Evolutionary conservation across 164 flowering plant species (phyloP).

Genomic region (Saururus chinensis): DNA sequence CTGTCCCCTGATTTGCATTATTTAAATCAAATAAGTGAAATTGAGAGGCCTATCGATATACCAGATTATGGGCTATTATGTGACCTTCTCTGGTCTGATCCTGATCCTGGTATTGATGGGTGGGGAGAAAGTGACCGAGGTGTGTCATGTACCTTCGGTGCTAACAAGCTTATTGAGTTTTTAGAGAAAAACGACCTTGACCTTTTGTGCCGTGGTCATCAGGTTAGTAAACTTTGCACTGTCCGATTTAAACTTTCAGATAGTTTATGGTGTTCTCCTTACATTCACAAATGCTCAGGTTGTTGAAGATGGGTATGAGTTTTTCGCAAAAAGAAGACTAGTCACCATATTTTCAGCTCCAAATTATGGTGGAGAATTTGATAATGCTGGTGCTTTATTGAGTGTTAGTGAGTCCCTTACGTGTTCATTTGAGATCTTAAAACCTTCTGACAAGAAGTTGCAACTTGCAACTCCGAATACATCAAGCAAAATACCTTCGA

Average conservation of each 20-base stretch:
- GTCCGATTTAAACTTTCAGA: not conserved
- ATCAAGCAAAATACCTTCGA: constrained; percentile 8
- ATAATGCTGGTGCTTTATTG: constrained; percentile 43
- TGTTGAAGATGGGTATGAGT: constrained; percentile 54
- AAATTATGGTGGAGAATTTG: constrained; percentile 47
- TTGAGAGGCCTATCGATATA: constrained; percentile 36
- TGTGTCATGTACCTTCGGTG: constrained; percentile 41
- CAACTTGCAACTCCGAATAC: constrained; percentile 15
- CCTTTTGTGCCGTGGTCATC: constrained; percentile 47
- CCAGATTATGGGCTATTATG: constrained; percentile 44
- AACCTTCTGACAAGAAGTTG: constrained; percentile 18
- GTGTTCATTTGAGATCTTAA: constrained; percentile 43
- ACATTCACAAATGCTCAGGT: constrained; percentile 19
- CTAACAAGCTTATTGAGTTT: constrained; percentile 34
- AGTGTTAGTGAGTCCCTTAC: constrained; percentile 32
- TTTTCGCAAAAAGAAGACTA: constrained; percentile 37
- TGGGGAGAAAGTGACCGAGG: constrained; percentile 47
- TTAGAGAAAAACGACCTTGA: constrained; percentile 37
- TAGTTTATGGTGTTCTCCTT: not conserved
- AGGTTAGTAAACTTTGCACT: constrained; percentile 18
- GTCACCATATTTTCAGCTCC: constrained; percentile 53
- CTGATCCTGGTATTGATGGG: constrained; percentile 26
- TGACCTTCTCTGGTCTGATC: constrained; percentile 53
- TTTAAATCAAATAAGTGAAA: constrained; percentile 26
- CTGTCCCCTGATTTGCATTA: constrained; percentile 35